Evolutionary conservation across 768 basidiomycete species (phyloP).

Genomic region (Tricholoma furcatifolium): DNA sequence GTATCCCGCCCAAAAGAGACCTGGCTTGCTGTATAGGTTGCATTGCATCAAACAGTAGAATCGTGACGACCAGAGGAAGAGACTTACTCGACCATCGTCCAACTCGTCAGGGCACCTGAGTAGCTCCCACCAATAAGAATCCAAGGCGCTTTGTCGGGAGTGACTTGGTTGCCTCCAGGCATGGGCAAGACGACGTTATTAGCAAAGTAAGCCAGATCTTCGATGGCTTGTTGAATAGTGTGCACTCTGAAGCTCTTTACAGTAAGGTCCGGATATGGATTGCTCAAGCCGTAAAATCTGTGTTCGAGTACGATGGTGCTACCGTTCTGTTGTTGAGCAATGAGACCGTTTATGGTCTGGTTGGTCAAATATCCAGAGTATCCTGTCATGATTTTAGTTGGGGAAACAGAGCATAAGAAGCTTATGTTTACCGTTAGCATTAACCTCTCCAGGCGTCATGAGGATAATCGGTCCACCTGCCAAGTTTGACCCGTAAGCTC

Average conservation of each 20-base stretch:
- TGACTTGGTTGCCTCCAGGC: constrained; percentile 60
- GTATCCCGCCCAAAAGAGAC: constrained; percentile 65
- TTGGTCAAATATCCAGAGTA: constrained; percentile 64
- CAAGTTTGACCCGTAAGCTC: not conserved
- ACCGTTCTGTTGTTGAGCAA: constrained; percentile 64
- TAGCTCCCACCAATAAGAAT: constrained; percentile 52
- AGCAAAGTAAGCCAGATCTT: constrained; percentile 70
- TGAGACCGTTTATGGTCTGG: constrained; percentile 56
- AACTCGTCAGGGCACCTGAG: constrained; percentile 52
- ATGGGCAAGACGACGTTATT: constrained; percentile 65
- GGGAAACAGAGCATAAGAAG: not conserved
- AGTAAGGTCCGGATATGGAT: constrained; percentile 60
- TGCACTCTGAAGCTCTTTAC: constrained; percentile 55
- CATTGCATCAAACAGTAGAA: not conserved
- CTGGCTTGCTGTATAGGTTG: constrained; percentile 45
- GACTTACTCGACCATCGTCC: constrained; percentile 67
- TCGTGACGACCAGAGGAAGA: not conserved
- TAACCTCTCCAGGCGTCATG: constrained; percentile 64
- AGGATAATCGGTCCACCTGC: constrained; percentile 60
- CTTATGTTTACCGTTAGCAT: constrained; percentile 43
- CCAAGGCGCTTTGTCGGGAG: constrained; percentile 54
- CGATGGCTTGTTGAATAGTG: constrained; percentile 73
- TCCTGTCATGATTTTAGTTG: constrained; percentile 23
- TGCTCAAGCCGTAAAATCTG: constrained; percentile 75
- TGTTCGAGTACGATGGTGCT: constrained; percentile 68